phyloP scores from a whole-genome alignment of 2,329 filamentous ascomycete genomes.

The Botryotinia globosa region DNA sequence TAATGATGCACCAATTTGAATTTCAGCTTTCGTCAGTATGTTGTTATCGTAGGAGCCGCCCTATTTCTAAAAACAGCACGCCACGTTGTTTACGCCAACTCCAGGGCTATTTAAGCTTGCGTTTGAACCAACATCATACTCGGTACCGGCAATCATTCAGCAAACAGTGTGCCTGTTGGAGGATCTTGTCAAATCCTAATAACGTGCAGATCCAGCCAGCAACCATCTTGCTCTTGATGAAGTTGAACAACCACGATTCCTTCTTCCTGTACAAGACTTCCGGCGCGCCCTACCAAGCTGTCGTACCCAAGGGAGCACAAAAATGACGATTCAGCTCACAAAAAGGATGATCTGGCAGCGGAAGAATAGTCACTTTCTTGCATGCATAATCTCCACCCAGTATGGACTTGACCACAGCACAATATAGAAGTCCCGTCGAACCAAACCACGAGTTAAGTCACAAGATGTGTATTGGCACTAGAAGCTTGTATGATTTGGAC shows the following conservation, averaged over 20 bases:
- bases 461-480: conserved; percentile 6
- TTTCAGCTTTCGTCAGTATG: not conserved
- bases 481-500: not conserved
- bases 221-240: not conserved
- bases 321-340: not conserved
- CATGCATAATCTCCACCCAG: conserved; percentile 7
- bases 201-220: not conserved
- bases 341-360: conserved; percentile 14
- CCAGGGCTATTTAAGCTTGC: not conserved
- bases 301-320: not conserved
- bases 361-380: conserved; percentile 11
- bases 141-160: not conserved
- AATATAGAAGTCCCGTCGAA: not conserved
- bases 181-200: not conserved
- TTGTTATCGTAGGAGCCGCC: not conserved
- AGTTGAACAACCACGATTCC: not conserved
- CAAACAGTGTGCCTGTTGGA: not conserved
- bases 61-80: not conserved
- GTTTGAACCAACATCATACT: not conserved
- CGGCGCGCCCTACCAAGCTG: not conserved
- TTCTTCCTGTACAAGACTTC: not conserved
- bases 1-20: not conserved
- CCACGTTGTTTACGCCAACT: not conserved
- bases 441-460: not conserved
- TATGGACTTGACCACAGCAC: not conserved